Evolutionary conservation across 179 eudicot species (phyloP).

Genomic region (Gypsophila paniculata): DNA sequence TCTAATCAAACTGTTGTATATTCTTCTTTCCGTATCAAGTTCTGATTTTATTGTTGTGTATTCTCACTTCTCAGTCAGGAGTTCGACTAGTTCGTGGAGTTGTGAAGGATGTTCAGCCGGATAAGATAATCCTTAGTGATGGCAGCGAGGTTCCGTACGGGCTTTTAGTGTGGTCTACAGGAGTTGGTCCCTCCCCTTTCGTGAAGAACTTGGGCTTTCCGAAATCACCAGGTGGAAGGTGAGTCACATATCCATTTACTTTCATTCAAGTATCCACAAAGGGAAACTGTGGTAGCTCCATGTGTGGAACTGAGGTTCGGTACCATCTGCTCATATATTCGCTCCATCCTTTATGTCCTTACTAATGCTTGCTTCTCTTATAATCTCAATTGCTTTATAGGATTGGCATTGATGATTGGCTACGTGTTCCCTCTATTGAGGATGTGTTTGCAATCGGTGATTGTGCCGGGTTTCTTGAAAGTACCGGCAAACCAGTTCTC

Average conservation of each 20-base stretch:
- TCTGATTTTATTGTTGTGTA: constrained; percentile 12
- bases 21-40: constrained; percentile 6
- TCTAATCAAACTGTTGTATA: too few species aligned
- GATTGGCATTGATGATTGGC: constrained; percentile 93
- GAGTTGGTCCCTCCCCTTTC: constrained; percentile 91
- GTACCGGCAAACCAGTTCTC: constrained; percentile 81
- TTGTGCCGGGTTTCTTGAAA: constrained; percentile 88
- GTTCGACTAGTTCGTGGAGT: constrained; percentile 90
- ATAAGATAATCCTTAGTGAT: constrained; percentile 73
- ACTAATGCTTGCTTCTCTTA: background rate
- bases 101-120: constrained; percentile 80
- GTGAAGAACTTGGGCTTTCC: constrained; percentile 56
- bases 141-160: constrained; percentile 93
- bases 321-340: too few species aligned
- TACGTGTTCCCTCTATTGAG: constrained; percentile 68
- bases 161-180: constrained; percentile 95
- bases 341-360: background rate
- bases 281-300: background rate
- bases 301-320: background rate
- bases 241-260: constrained; percentile 16
- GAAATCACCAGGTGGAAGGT: constrained; percentile 96
- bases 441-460: constrained; percentile 92
- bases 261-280: background rate
- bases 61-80: constrained; percentile 70
- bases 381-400: constrained; percentile 28